Evolutionary conservation across 768 basidiomycete species (phyloP).

Genomic region (Phlegmacium glaucopus): DNA sequence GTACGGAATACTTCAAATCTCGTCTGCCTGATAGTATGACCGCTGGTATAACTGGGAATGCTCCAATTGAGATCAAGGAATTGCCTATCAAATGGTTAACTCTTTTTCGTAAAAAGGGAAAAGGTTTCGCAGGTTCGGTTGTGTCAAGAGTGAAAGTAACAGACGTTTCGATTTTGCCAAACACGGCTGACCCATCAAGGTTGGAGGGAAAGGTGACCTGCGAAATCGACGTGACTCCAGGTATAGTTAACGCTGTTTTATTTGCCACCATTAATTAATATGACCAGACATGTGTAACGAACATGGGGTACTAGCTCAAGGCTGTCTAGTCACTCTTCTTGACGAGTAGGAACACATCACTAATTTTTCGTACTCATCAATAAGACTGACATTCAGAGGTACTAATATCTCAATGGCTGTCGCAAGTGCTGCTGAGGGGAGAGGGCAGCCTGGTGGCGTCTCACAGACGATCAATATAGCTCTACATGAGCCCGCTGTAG

Average conservation of each 20-base stretch:
- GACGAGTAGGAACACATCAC: slow-evolving; percentile 37
- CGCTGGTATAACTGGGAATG: slow-evolving; percentile 32
- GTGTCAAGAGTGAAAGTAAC: slow-evolving; percentile 25
- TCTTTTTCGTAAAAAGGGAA: slow-evolving; percentile 25
- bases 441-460: slow-evolving; percentile 28
- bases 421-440: slow-evolving; percentile 30
- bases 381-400: slow-evolving; percentile 23
- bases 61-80: slow-evolving; percentile 32
- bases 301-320: slow-evolving; percentile 35
- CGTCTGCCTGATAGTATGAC: slow-evolving; percentile 21
- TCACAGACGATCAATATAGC: slow-evolving; percentile 43
- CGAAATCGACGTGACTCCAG: slow-evolving; percentile 42
- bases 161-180: slow-evolving; percentile 39
- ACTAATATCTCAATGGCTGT: slow-evolving; percentile 36
- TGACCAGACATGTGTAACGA: slow-evolving; percentile 43
- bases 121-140: slow-evolving; percentile 28
- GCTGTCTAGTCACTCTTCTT: slow-evolving; percentile 40
- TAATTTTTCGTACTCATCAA: background rate
- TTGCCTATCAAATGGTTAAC: slow-evolving; percentile 35
- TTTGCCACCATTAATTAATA: background rate
- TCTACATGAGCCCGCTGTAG: slow-evolving; percentile 40
- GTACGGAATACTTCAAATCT: slow-evolving; percentile 12
- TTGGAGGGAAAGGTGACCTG: slow-evolving; percentile 35
- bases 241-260: slow-evolving; percentile 23
- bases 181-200: slow-evolving; percentile 30